Percentiles rank a stretch among this genome's conserved stretches.
Conservation (phyloP, 148 eudicot genomes). For the Vaccinium corymbosum region DNA sequence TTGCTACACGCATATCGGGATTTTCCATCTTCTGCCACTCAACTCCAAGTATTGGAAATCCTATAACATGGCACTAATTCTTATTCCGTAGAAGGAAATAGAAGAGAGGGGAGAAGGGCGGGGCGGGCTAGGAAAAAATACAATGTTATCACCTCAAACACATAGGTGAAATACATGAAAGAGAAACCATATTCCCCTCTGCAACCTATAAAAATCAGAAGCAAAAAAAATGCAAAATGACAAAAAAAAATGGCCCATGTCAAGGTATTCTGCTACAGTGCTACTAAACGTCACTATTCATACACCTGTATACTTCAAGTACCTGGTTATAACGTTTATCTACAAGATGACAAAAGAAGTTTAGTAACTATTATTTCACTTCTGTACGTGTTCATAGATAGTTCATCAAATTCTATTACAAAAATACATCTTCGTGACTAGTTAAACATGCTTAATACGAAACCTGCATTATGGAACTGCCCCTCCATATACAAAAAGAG, state of each 20-base stretch:
- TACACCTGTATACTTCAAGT: not conserved
- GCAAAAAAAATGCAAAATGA: not conserved
- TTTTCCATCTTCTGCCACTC: slow-evolving; percentile 59
- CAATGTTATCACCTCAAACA: not conserved
- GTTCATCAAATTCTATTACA: not conserved
- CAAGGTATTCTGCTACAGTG: not conserved
- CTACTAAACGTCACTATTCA: not conserved
- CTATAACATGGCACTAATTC: slow-evolving; percentile 11
- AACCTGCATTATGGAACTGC: not conserved
- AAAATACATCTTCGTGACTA: not conserved
- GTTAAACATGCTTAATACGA: not conserved
- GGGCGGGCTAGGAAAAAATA: not conserved
- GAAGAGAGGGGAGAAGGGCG: not conserved
- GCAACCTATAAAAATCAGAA: slow-evolving; percentile 6
- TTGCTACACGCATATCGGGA: slow-evolving; percentile 40
- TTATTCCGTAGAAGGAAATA: not conserved
- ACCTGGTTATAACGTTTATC: not conserved
- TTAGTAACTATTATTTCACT: not conserved
- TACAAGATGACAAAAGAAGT: not conserved
- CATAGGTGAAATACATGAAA: not conserved
- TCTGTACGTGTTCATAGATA: not conserved
- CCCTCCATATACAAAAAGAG: not conserved
- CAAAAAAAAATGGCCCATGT: not conserved
- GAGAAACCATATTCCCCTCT: not conserved
- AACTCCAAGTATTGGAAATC: slow-evolving; percentile 45